Evolutionary conservation across 2,329 filamentous ascomycete genomes (phyloP).

Genomic region (Metarhizium brunneum): DNA sequence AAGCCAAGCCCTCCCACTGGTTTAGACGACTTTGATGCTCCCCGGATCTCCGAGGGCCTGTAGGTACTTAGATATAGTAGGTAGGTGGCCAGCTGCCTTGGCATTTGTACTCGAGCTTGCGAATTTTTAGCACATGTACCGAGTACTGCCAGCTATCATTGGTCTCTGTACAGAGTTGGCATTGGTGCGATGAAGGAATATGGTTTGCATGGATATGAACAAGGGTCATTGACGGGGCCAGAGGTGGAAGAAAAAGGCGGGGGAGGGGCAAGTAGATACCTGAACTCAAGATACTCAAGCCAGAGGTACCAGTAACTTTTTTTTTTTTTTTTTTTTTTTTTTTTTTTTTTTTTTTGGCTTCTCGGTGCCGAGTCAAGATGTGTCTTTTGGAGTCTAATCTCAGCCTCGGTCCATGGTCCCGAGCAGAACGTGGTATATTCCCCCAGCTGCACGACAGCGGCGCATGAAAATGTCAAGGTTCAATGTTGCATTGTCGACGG

Average conservation of each 20-base stretch:
- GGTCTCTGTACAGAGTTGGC: too few species aligned
- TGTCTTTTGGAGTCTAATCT: too few species aligned
- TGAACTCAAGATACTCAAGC: neutral
- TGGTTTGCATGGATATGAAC: too few species aligned
- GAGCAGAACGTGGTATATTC: neutral
- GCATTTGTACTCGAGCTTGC: too few species aligned
- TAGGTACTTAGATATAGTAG: too few species aligned
- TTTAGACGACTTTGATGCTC: too few species aligned
- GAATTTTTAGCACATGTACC: too few species aligned
- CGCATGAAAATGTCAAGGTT: neutral
- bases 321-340: neutral
- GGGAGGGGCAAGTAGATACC: neutral
- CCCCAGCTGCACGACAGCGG: neutral
- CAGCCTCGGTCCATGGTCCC: too few species aligned
- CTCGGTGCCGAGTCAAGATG: too few species aligned
- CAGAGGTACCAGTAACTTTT: neutral
- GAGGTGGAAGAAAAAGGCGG: neutral
- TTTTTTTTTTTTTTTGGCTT: neutral
- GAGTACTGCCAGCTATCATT: too few species aligned
- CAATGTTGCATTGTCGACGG: neutral
- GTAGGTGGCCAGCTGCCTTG: too few species aligned
- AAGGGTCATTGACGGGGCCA: neutral
- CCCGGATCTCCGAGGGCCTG: neutral
- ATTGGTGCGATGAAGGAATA: too few species aligned
- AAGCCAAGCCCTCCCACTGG: neutral